Evolutionary conservation across 306 rosid species (phyloP).

Genomic region (Vigna trinervia): DNA sequence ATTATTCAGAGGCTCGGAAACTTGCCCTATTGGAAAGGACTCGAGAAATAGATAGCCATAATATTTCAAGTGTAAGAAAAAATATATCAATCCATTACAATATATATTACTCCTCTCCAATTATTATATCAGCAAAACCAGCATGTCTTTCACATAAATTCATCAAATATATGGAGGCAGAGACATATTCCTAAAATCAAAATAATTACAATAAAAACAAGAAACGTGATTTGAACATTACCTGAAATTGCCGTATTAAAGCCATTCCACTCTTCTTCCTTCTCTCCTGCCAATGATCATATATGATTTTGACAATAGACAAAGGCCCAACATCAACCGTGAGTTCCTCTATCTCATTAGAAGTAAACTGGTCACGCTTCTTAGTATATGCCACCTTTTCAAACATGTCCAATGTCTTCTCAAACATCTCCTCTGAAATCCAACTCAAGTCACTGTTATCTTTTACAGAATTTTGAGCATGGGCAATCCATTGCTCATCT

Average conservation of each 20-base stretch:
- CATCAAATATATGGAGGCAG: constrained; percentile 6
- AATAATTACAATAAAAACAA: constrained; percentile 19
- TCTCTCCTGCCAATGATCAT: constrained; percentile 78
- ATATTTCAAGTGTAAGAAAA: not conserved
- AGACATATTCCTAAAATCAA: constrained; percentile 17
- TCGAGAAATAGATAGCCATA: not conserved
- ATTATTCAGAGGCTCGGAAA: not conserved
- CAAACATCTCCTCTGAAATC: constrained; percentile 66
- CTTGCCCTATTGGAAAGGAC: not conserved
- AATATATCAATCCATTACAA: constrained; percentile 16
- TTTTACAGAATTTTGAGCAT: constrained; percentile 52
- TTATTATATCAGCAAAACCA: constrained; percentile 26
- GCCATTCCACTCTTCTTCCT: constrained; percentile 87
- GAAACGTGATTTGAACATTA: constrained; percentile 43
- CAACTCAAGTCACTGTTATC: constrained; percentile 47
- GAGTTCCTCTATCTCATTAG: constrained; percentile 79
- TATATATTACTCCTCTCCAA: not conserved
- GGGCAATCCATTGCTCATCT: constrained; percentile 80
- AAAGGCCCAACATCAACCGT: constrained; percentile 57
- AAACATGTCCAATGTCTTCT: constrained; percentile 82
- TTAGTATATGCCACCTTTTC: constrained; percentile 87
- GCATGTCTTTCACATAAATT: constrained; percentile 23
- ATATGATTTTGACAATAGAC: constrained; percentile 57
- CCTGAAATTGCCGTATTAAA: constrained; percentile 93
- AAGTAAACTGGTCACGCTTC: constrained; percentile 67